Conservation (phyloP, 2,329 filamentous ascomycete genomes). For the Karstenula rhodostoma region DNA sequence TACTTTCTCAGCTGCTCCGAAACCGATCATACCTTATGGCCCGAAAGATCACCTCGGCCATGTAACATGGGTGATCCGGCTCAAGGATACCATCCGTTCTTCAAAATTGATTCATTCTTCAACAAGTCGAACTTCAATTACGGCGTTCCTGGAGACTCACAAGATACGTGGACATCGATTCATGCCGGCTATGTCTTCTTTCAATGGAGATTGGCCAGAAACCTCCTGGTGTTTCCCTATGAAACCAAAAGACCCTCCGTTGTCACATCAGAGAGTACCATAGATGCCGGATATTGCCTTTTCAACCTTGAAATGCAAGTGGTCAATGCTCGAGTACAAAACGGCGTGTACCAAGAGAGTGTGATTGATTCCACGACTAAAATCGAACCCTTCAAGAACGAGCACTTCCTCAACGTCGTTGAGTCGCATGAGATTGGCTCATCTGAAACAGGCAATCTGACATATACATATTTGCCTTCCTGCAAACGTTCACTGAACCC, state of each 20-base stretch:
- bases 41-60: not conserved
- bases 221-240: not conserved
- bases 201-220: not conserved
- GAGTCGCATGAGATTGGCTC: not conserved
- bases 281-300: not conserved
- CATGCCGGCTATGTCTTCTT: not conserved
- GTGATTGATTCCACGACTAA: not conserved
- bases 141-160: not conserved
- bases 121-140: not conserved
- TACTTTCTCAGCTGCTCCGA: not conserved
- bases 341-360: not conserved
- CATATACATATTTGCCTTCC: not conserved
- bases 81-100: not conserved
- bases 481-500: not conserved
- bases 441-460: not conserved
- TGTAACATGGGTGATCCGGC: not conserved
- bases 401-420: too few species aligned
- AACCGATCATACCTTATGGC: not conserved
- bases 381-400: not conserved
- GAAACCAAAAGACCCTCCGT: not conserved
- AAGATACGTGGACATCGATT: not conserved
- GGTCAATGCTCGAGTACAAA: not conserved
- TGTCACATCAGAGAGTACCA: not conserved
- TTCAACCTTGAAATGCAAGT: not conserved
- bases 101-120: not conserved